These are phyloP conservation scores for Carex kokanica DNA, from an alignment of 176 grass and related monocot genomes.

Conservation along the genomic window DNA sequence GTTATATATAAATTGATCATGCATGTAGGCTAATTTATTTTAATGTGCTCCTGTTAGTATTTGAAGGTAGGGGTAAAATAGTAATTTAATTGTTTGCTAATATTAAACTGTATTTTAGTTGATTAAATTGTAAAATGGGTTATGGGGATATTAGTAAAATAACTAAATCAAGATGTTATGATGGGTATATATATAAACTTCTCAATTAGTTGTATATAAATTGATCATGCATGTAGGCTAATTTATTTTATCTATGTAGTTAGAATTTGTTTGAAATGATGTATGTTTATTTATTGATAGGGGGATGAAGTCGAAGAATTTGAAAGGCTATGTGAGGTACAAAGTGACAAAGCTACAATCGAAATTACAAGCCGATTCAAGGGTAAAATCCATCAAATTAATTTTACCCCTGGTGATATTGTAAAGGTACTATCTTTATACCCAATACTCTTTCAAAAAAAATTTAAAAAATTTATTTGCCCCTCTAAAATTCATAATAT, in stretches of 20 bases:
- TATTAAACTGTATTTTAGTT: too few relatives aligned
- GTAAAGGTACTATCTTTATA: conserved; percentile 58
- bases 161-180: too few relatives aligned
- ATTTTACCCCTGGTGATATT: conserved; percentile 69
- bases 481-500: too few relatives aligned
- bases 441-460: not conserved
- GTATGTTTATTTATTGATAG: conserved; percentile 28
- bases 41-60: too few relatives aligned
- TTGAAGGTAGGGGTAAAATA: too few relatives aligned
- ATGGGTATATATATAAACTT: too few relatives aligned
- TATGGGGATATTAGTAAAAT: too few relatives aligned
- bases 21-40: too few relatives aligned
- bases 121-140: too few relatives aligned
- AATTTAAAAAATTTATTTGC: too few relatives aligned
- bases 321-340: conserved; percentile 83
- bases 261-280: not conserved
- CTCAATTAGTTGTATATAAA: not conserved
- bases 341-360: conserved; percentile 97
- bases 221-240: not conserved
- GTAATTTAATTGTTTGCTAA: too few relatives aligned
- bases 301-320: conserved; percentile 95
- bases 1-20: too few relatives aligned
- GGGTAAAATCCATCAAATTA: conserved; percentile 79
- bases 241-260: not conserved
- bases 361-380: conserved; percentile 96